Conservation (phyloP, 371 early-diverging fungal genomes). For the Mucor ambiguus region DNA sequence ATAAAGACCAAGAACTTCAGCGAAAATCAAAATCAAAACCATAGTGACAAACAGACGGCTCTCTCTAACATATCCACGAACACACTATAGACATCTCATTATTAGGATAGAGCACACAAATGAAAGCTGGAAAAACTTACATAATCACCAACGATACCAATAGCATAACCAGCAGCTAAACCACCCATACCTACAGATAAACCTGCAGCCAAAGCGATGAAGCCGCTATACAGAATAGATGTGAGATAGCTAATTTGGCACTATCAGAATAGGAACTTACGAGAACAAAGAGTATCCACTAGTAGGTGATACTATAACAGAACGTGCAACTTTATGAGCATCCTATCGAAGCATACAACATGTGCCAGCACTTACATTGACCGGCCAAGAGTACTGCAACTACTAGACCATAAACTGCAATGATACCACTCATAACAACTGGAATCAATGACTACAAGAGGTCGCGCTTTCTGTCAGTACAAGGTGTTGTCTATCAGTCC, state of each 20-base stretch:
- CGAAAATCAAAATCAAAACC: conserved; percentile 91
- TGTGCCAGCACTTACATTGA: conserved; percentile 55
- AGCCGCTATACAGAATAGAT: conserved; percentile 52
- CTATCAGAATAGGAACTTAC: conserved; percentile 22
- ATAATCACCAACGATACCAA: conserved; percentile 90
- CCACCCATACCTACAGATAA: conserved; percentile 86
- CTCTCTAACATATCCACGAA: conserved; percentile 83
- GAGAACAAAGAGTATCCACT: conserved; percentile 47
- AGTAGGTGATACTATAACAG: conserved; percentile 61
- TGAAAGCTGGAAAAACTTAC: conserved; percentile 30
- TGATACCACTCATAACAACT: conserved; percentile 95
- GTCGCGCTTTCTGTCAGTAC: background rate
- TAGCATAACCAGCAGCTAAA: conserved; percentile 91
- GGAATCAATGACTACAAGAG: conserved; percentile 69
- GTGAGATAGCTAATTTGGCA: background rate
- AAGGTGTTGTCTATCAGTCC: background rate
- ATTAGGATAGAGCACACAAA: background rate
- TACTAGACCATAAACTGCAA: conserved; percentile 90
- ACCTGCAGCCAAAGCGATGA: conserved; percentile 86
- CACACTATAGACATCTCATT: conserved; percentile 41
- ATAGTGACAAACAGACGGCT: conserved; percentile 81
- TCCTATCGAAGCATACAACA: background rate
- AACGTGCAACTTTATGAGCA: conserved; percentile 1
- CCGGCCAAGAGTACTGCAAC: conserved; percentile 83
- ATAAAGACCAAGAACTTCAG: conserved; percentile 92